phyloP scores from a whole-genome alignment of 352 stramenopile species.

The Globisporangium splendens region DNA sequence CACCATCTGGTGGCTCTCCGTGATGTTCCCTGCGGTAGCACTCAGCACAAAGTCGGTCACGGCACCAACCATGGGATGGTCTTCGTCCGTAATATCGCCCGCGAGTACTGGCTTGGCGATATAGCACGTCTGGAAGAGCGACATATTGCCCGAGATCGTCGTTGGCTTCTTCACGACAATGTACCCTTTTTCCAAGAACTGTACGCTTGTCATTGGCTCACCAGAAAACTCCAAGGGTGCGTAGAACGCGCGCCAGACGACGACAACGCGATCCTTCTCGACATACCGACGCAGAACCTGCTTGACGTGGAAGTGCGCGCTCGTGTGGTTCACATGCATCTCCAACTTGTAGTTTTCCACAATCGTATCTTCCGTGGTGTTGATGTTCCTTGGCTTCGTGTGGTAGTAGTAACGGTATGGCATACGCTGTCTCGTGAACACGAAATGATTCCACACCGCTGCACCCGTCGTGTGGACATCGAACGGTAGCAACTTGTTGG shows the following conservation, averaged over 20 bases:
- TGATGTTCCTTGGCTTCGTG: not conserved
- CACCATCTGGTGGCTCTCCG: constrained; percentile 4
- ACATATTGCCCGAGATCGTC: too few relatives aligned
- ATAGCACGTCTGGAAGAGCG: too few relatives aligned
- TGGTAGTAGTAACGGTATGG: not conserved
- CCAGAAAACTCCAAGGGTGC: constrained; percentile 48
- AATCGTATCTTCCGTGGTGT: constrained; percentile 38
- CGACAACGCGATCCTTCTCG: constrained; percentile 40
- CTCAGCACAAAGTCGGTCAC: constrained; percentile 9
- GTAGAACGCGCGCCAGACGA: constrained; percentile 61
- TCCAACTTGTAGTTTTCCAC: constrained; percentile 59
- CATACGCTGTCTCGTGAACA: not conserved
- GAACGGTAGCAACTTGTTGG: constrained; percentile 6
- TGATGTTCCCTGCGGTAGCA: constrained; percentile 1
- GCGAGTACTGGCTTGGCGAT: constrained; percentile 40
- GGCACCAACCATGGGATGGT: constrained; percentile 1
- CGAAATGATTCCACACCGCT: constrained; percentile 5
- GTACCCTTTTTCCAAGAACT: too few relatives aligned
- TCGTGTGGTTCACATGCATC: too few relatives aligned
- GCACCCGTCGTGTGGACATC: not conserved
- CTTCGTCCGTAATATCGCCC: constrained; percentile 1
- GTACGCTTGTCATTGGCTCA: constrained; percentile 29
- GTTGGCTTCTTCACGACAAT: too few relatives aligned
- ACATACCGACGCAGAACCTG: constrained; percentile 49
- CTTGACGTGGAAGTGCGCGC: constrained; percentile 48